A percentile compares a stretch with the other conserved stretches of the same genome.
Conservation (phyloP, 768 basidiomycete genomes). For the Mycena amicta region DNA sequence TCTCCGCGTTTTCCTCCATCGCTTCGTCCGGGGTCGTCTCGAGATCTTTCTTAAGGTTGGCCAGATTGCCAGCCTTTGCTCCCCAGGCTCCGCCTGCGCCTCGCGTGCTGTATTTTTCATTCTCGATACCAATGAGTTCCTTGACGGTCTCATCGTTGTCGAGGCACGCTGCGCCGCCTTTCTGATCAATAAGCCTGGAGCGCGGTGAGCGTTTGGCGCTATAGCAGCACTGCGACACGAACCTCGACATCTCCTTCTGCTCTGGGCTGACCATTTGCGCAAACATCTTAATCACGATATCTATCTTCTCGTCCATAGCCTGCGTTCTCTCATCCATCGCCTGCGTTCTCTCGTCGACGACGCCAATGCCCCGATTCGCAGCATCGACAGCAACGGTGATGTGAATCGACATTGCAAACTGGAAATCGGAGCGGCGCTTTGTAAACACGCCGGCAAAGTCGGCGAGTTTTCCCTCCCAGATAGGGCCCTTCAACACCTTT, state of each 20-base stretch:
- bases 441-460: conserved; percentile 26
- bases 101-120: neutral
- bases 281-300: conserved; percentile 29
- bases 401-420: conserved; percentile 31
- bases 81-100: neutral
- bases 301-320: conserved; percentile 19
- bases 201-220: neutral
- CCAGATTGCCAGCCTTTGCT: conserved; percentile 1
- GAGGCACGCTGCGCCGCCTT: conserved; percentile 20
- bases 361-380: conserved; percentile 1
- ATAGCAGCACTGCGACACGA: neutral
- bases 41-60: conserved; percentile 26
- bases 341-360: conserved; percentile 16
- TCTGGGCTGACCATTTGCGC: conserved; percentile 23
- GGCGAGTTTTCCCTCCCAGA: conserved; percentile 31
- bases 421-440: conserved; percentile 27
- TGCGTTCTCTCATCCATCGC: conserved; percentile 18
- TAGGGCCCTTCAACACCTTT: conserved; percentile 33
- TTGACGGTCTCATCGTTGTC: conserved; percentile 26
- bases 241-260: conserved; percentile 27
- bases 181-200: conserved; percentile 20
- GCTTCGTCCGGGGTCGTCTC: conserved; percentile 27
- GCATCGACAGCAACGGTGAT: conserved; percentile 26
- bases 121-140: conserved; percentile 22
- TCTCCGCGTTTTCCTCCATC: conserved; percentile 28